Evolutionary conservation across 768 basidiomycete species (phyloP), one percentile per base, ranked within the genome.

Genomic region (Lanmaoa pseudosensibilis): DNA sequence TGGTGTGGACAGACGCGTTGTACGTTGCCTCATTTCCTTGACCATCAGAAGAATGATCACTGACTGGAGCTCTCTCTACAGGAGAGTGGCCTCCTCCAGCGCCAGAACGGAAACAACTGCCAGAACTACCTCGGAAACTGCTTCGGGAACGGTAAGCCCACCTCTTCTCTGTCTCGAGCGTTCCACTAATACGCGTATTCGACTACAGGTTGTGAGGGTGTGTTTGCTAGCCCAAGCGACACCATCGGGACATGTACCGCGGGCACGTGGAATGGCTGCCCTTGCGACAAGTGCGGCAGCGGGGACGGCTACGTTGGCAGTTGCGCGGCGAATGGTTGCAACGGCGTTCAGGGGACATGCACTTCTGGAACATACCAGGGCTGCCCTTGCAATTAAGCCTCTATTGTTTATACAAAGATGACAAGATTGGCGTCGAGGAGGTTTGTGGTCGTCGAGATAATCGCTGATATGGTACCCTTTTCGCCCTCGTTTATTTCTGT

Each of bases 261-360:
- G 7, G 41, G 40, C 27, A n/a, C 34, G 8, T 55, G 21, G 16
- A 30, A 15, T 3, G 40, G 55, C 18, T 40, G 55, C 32, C 23
- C 37, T 16, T 57, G 56, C 38, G n/a, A 40, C 4, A 49, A 58
- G 41, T 58, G 46, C 16, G 55, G 46, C 7, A 32, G 39, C 36
- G 27, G 46, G 4, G 2, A 1, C 15, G 23, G 15, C 8, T 23
- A 44, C 16, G 4, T 32, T 6, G 36, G 43, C 2, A n/a, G 16
- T 2, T 56, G 40, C 21, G 8, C 27, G 5, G 32, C 8, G 2
- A 38, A 45, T 2, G 55, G 34, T 9, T 57, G 55, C 34, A 13
- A 39, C 1, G 34, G 46, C 34, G 0, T 25, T 27, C 46, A 54
- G 25, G 52, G 46, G 1, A 38, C 4, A 21, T 57, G 39, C 19